phyloP scores from a whole-genome alignment of 2,329 filamentous ascomycete genomes.

The Aspergillus sp. region DNA sequence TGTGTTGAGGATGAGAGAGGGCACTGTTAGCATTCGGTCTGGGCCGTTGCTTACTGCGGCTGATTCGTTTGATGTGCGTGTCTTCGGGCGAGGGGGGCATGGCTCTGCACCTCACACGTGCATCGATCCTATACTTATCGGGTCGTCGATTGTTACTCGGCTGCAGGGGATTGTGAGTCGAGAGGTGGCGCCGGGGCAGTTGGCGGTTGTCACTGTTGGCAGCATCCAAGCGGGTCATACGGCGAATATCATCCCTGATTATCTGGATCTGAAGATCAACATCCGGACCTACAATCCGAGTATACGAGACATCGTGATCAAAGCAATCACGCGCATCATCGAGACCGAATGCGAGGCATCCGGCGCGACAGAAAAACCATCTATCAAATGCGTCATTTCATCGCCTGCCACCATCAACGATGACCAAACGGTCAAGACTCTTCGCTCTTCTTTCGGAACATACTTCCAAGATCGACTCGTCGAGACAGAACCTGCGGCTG shows the following conservation, averaged over 20 bases:
- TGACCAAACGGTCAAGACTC: conserved; percentile 31
- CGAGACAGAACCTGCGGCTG: conserved; percentile 39
- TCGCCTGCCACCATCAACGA: conserved; percentile 54
- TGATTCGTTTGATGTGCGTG: conserved; percentile 32
- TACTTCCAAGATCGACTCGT: conserved; percentile 42
- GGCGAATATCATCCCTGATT: conserved; percentile 44
- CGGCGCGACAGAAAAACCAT: conserved; percentile 40
- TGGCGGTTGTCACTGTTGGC: conserved; percentile 42
- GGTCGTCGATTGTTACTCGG: conserved; percentile 36
- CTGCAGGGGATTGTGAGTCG: conserved; percentile 38
- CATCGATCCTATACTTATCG: conserved; percentile 47
- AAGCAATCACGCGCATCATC: conserved; percentile 41
- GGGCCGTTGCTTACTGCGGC: conserved; percentile 32
- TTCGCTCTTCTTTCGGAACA: conserved; percentile 41
- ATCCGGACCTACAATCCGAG: conserved; percentile 31
- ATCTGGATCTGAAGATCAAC: conserved; percentile 37
- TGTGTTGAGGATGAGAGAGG: conserved; percentile 41
- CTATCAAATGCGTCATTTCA: conserved; percentile 35
- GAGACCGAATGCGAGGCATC: conserved; percentile 51
- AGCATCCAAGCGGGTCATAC: conserved; percentile 39
- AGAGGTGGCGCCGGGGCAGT: conserved; percentile 35
- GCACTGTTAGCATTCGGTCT: conserved; percentile 26
- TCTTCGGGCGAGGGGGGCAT: conserved; percentile 43
- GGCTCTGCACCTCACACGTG: conserved; percentile 38
- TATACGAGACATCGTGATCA: conserved; percentile 30